Evolutionary conservation across 805 yeast genomes (phyloP), one percentile per base, ranked within the genome.

Genomic region (Zygoascus ofunaensis): DNA sequence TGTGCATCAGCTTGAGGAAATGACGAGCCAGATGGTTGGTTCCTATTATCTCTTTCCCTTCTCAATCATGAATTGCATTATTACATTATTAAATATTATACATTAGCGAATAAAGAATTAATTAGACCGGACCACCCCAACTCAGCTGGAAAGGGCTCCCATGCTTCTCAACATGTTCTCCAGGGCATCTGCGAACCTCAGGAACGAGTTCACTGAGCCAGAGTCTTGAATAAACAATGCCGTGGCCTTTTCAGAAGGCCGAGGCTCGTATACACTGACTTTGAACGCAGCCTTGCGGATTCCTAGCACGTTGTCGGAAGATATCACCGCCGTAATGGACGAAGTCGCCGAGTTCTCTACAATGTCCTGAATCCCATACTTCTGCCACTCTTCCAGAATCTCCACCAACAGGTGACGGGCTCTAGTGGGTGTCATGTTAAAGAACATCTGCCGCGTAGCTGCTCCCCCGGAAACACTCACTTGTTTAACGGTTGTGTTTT

Each of bases 371-470:
- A 66, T 56, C 3, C 71, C 71, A 34, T 62, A 62, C 44, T 58
- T 55, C 41, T 56, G 49, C 70, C 71, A 66, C 19, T 57, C 63
- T 33, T 53, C 52, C 24, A 65, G 50, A 7, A 62, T 49, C 35
- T 54, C 60, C 12, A 58, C 49, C 17, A 65, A 46, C 10, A 55
- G 52, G n/a, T 52, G 56, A 8, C 59, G 53, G 23, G 65, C 56
- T 36, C 55, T 54, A 17, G 52, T 49, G 24, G 55, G 52, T 14
- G 51, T 44, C 43, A 61, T 46, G 5, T 51, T 45, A 4, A 66
- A 56, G 30, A 52, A 50, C 12, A 64, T 48, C 2, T 57, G 47
- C 47, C 55, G 54, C 15, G 55, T 49, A 14, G 45, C 17, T 5
- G 41, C 41, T n/a, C 41, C 22, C 10, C 41, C 41, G 4, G 41